These are phyloP conservation scores for Exophiala phaeomuriformis DNA, from an alignment of 2,329 filamentous ascomycete species.

Conservation along the genomic window DNA sequence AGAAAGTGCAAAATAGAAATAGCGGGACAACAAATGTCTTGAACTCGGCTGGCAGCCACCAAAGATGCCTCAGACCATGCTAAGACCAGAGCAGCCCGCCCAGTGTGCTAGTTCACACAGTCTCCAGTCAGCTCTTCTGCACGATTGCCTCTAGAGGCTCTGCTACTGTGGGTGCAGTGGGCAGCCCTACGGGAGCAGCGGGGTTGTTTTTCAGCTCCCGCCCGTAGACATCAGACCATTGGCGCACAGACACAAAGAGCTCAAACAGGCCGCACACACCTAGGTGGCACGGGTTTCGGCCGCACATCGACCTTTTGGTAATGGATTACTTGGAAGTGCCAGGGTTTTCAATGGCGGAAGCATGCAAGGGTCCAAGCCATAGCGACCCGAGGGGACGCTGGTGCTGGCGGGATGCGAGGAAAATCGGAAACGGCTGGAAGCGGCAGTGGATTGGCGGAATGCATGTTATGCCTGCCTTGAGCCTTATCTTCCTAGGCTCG, in stretches of 20 bases:
- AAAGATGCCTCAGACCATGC: not conserved
- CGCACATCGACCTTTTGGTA: not conserved
- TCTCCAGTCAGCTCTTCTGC: conserved; percentile 8
- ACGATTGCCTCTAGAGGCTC: conserved; percentile 1
- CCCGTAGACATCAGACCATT: conserved; percentile 8
- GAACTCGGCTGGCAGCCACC: not conserved
- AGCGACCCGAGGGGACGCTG: conserved; percentile 7
- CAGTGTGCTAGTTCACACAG: not conserved
- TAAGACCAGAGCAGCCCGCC: not conserved
- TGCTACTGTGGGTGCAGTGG: conserved; percentile 2
- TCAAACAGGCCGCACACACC: conserved; percentile 1
- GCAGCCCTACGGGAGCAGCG: conserved; percentile 13
- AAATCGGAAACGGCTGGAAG: conserved; percentile 2
- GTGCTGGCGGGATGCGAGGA: not conserved
- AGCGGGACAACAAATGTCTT: conserved; percentile 17
- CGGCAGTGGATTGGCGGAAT: not conserved
- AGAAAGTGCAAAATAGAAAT: conserved; percentile 2
- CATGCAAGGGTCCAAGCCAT: not conserved
- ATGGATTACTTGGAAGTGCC: not conserved
- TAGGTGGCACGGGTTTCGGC: not conserved
- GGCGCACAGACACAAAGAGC: conserved; percentile 2
- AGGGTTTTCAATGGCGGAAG: not conserved
- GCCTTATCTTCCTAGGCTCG: not conserved
- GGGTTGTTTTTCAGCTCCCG: conserved; percentile 18
- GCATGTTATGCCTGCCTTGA: not conserved